phyloP scores from a whole-genome alignment of 2,329 filamentous ascomycete genomes.

The Blumeria graminis region DNA sequence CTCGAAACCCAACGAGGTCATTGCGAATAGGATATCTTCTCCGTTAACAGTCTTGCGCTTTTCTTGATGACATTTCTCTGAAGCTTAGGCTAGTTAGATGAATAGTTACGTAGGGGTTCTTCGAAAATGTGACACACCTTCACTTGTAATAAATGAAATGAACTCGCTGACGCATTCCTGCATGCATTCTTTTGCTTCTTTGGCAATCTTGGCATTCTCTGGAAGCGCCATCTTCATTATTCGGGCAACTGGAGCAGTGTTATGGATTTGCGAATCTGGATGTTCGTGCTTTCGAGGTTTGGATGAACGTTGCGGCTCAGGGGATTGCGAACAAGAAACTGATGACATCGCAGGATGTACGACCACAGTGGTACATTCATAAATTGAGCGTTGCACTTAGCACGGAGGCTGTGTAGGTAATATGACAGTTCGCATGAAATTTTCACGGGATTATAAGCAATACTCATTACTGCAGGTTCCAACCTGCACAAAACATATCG shows the following conservation, averaged over 20 bases:
- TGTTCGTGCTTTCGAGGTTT: constrained; percentile 16
- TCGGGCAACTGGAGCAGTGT: constrained; percentile 85
- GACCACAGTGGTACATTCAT: constrained; percentile 12
- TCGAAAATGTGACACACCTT: constrained; percentile 37
- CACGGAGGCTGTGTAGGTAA: constrained; percentile 18
- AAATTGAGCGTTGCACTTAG: constrained; percentile 12
- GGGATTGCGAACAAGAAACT: constrained; percentile 26
- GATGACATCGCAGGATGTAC: constrained; percentile 28
- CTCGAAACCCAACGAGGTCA: constrained; percentile 96
- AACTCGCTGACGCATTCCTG: constrained; percentile 99
- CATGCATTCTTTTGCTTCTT: constrained; percentile 99
- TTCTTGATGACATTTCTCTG: constrained; percentile 97
- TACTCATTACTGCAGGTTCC: constrained; percentile 19
- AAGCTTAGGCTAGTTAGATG: constrained; percentile 32
- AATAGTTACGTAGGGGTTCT: background rate
- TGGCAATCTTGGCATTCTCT: constrained; percentile 96
- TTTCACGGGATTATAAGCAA: constrained; percentile 17
- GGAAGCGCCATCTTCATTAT: constrained; percentile 98
- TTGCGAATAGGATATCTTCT: constrained; percentile 94
- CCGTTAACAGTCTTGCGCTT: constrained; percentile 98
- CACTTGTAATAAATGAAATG: constrained; percentile 98
- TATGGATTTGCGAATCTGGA: constrained; percentile 76
- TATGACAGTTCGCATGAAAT: constrained; percentile 17
- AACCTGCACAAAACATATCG: constrained; percentile 11
- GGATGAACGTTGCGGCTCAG: constrained; percentile 23